Conservation (phyloP, 2,329 filamentous ascomycete genomes). For the Lasiodiplodia sp. region DNA sequence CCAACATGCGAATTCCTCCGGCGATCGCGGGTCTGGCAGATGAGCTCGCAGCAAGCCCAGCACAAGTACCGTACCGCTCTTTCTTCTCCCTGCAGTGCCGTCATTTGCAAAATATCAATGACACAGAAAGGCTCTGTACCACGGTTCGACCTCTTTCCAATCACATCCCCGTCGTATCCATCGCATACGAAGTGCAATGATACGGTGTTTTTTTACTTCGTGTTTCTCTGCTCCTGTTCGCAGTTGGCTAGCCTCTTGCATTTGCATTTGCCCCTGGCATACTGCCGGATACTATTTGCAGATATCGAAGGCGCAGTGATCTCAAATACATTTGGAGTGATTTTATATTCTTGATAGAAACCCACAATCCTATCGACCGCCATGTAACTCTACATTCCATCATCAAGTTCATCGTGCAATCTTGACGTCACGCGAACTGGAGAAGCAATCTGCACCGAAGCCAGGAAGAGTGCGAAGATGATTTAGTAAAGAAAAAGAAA, state of each 20-base stretch:
- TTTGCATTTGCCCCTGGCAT: not conserved
- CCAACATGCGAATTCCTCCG: not conserved
- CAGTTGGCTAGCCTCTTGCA: not conserved
- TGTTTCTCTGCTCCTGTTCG: too few relatives aligned
- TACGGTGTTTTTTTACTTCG: too few relatives aligned
- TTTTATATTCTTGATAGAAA: too few relatives aligned
- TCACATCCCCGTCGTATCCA: not conserved
- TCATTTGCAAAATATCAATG: too few relatives aligned
- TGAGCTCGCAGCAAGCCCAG: not conserved
- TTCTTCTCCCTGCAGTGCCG: not conserved
- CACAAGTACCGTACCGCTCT: too few relatives aligned
- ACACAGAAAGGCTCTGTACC: not conserved
- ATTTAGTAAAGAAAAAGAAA: too few relatives aligned
- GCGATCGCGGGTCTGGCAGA: not conserved
- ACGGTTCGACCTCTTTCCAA: not conserved
- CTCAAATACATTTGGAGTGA: not conserved
- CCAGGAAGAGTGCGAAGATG: too few relatives aligned
- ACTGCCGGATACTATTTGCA: not conserved
- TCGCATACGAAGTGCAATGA: not conserved
- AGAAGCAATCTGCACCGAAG: too few relatives aligned
- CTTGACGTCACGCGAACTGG: too few relatives aligned
- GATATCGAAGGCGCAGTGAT: not conserved
- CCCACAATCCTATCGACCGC: too few relatives aligned
- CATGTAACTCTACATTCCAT: too few relatives aligned
- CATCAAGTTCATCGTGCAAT: too few relatives aligned